Conservation (phyloP, 2,329 filamentous ascomycete genomes). For the Diaporthe nobilis region DNA sequence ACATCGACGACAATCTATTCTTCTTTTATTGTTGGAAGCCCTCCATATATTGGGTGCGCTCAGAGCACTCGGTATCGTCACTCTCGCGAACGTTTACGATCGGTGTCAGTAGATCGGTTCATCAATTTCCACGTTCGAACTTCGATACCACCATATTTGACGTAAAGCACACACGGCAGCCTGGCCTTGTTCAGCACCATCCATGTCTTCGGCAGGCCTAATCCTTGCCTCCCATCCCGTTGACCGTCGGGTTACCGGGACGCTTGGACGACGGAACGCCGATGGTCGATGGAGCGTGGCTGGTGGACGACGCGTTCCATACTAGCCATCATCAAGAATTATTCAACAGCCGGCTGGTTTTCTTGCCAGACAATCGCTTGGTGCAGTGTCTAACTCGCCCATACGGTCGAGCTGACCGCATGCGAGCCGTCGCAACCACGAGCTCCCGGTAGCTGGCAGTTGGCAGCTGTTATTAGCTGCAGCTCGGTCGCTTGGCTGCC, state of each 20-base stretch:
- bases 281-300: background rate
- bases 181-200: background rate
- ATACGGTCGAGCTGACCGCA: background rate
- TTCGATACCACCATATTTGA: slow-evolving; percentile 3
- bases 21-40: background rate
- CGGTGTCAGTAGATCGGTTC: slow-evolving; percentile 16
- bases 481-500: slow-evolving; percentile 15
- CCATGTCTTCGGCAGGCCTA: slow-evolving; percentile 21
- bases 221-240: slow-evolving; percentile 34
- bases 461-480: slow-evolving; percentile 13
- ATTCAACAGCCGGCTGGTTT: background rate
- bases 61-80: slow-evolving; percentile 19
- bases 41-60: background rate
- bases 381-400: background rate
- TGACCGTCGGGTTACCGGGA: slow-evolving; percentile 21
- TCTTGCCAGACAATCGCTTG: background rate
- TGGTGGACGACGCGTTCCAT: slow-evolving; percentile 3
- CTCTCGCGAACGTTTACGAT: background rate
- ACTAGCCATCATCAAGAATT: background rate
- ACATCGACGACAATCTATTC: background rate
- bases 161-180: slow-evolving; percentile 9
- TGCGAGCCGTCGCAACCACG: background rate
- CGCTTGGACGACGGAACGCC: slow-evolving; percentile 28
- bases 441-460: slow-evolving; percentile 3
- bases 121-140: slow-evolving; percentile 16